These are phyloP conservation scores for Kockiozyma suomiensis DNA, from an alignment of 805 yeast genomes.

Conservation along the genomic window DNA sequence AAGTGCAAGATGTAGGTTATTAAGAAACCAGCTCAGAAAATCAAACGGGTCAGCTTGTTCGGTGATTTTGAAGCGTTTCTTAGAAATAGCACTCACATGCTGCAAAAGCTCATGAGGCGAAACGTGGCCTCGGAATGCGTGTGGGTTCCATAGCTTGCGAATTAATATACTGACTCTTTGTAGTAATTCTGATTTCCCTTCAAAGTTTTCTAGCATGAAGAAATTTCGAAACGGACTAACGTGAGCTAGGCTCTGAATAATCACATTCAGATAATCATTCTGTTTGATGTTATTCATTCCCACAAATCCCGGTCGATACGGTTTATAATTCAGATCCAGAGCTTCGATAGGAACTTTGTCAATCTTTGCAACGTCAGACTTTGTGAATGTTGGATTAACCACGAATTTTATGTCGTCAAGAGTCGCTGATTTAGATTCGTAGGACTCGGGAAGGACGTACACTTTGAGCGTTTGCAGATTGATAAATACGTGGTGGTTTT, in stretches of 20 bases:
- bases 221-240: conserved; percentile 53
- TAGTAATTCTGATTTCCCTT: conserved; percentile 44
- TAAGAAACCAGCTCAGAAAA: conserved; percentile 63
- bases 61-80: conserved; percentile 48
- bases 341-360: conserved; percentile 39
- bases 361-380: conserved; percentile 43
- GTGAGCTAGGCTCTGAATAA: conserved; percentile 61
- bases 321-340: conserved; percentile 50
- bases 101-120: conserved; percentile 70
- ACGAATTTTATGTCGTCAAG: conserved; percentile 57
- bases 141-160: conserved; percentile 66
- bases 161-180: conserved; percentile 51
- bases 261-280: conserved; percentile 60
- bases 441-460: conserved; percentile 66
- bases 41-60: conserved; percentile 55
- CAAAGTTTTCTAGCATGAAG: conserved; percentile 42
- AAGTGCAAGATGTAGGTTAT: conserved; percentile 46
- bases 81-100: conserved; percentile 49
- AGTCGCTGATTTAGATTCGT: conserved; percentile 46
- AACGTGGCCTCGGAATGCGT: conserved; percentile 60
- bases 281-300: conserved; percentile 60
- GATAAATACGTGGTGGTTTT: conserved; percentile 64
- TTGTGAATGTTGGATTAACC: conserved; percentile 55
- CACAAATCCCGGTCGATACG: conserved; percentile 63
- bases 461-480: conserved; percentile 54